Base-by-base conservation (phyloP, 192 early-diverging fungal species). In the Ambispora gerdemannii region DNA sequence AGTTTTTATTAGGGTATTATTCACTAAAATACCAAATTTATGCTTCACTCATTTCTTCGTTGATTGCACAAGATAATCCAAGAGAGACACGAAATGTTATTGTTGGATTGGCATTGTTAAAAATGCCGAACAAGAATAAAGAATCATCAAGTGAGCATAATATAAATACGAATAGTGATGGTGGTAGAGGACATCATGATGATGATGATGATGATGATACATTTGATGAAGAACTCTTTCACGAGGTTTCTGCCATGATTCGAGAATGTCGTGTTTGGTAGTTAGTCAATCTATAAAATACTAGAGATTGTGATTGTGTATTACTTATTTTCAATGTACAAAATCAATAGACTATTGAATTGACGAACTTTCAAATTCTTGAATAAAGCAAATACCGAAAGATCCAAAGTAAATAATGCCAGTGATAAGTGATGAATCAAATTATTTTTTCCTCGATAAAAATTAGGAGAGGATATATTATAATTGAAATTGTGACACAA, bases 21-120 rank as follows among this genome's bases (percentile, higher is more conserved):
- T 76, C 78, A 6, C 72, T 80, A 1, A 49, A 83, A 7, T 81
- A 86, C 43, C 73, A 70, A 22, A 71, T 86, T n/a, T 86, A 86
- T 59, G 79, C 83, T 17, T 77, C 81, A 13, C 77, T 79, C 20
- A 78, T 86, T 24, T 69, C 81, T 3, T 78, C 81, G 15, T 74
- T 81, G 50, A 82, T 86, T 35, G 76, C 74, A 0, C 73, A 74
- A 22, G 80, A 80, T 52, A 84, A 84, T 65, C 81, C 82, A 7
- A 53, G 66, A 15, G 84, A 86, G 49, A 72, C 72, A 8, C 65
- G 84, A 28, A 58, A 76, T 15, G 67, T 86, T 1, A 32, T 86
- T 0, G 55, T 86, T 2, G 81, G 83, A 0, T 76, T 86, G 49
- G 81, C 84, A 3, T 59, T 86, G 2, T 43, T 6, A 15, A 43